Percentiles rank a stretch among this genome's conserved stretches.
Conservation (phyloP, 352 stramenopile species). For the Pythium monospermum region DNA sequence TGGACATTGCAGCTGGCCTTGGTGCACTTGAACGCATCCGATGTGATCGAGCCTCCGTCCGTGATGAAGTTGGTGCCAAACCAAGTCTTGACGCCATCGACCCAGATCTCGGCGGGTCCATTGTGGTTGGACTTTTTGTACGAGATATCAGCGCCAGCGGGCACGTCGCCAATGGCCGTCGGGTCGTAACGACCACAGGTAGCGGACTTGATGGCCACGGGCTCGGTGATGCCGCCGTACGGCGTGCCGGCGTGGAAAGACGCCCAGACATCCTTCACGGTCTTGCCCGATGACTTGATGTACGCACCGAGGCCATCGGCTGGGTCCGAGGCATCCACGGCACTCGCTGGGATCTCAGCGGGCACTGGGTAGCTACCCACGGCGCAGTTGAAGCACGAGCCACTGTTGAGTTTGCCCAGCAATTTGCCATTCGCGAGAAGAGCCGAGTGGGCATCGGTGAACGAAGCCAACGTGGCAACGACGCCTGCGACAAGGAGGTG, state of each 20-base stretch:
- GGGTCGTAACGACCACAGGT: slow-evolving; percentile 20
- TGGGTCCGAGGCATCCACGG: slow-evolving; percentile 12
- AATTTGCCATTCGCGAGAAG: slow-evolving; percentile 20
- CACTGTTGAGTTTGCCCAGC: slow-evolving; percentile 24
- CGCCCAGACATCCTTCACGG: slow-evolving; percentile 18
- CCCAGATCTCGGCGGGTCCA: slow-evolving; percentile 20
- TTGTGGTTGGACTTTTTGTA: slow-evolving; percentile 29
- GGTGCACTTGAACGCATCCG: slow-evolving; percentile 16
- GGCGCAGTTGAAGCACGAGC: slow-evolving; percentile 24
- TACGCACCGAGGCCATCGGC: slow-evolving; percentile 17
- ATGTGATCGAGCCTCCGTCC: slow-evolving; percentile 13
- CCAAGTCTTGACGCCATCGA: slow-evolving; percentile 19
- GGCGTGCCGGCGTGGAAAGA: slow-evolving; percentile 16
- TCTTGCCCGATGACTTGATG: slow-evolving; percentile 15
- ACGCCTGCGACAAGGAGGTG: slow-evolving; percentile 1
- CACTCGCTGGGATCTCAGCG: slow-evolving; percentile 13
- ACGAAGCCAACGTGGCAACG: slow-evolving; percentile 5
- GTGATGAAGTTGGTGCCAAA: slow-evolving; percentile 19
- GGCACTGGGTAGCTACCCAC: slow-evolving; percentile 20
- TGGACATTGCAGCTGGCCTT: slow-evolving; percentile 19
- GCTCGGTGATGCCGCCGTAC: slow-evolving; percentile 14
- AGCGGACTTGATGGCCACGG: slow-evolving; percentile 13
- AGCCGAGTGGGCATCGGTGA: slow-evolving; percentile 12
- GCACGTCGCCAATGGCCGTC: slow-evolving; percentile 11
- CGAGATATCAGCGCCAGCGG: slow-evolving; percentile 15